A percentile compares a stretch with the other conserved stretches of the same genome.
Evolutionary conservation across 1,139 yeast genomes (phyloP).

Genomic region (Saccharomyces pastorianus): DNA sequence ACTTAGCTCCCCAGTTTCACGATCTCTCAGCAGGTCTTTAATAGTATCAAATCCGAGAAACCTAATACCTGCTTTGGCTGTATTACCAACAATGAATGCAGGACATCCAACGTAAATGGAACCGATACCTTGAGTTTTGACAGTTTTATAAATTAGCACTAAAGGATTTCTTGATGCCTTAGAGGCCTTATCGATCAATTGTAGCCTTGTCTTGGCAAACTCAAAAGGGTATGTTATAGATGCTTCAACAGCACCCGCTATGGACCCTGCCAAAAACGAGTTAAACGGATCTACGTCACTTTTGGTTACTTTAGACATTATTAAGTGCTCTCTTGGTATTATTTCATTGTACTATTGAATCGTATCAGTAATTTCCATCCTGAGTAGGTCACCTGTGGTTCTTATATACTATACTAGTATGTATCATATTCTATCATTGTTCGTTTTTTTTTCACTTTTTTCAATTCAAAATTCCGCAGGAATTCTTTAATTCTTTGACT

Average conservation of each 20-base stretch:
- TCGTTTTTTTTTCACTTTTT: background rate
- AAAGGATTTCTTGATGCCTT: conserved; percentile 75
- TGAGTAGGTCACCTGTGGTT: background rate
- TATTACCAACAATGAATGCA: conserved; percentile 91
- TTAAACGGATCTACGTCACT: conserved; percentile 46
- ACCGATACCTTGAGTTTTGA: conserved; percentile 68
- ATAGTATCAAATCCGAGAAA: conserved; percentile 91
- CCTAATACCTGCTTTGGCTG: conserved; percentile 89
- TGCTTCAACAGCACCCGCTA: conserved; percentile 93
- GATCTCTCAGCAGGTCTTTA: conserved; percentile 67
- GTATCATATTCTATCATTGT: background rate
- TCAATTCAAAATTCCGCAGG: background rate
- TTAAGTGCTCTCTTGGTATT: background rate
- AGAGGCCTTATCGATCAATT: conserved; percentile 64
- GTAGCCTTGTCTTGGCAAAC: conserved; percentile 90
- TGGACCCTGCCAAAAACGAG: conserved; percentile 87
- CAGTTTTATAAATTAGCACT: conserved; percentile 64
- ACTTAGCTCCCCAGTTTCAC: conserved; percentile 68
- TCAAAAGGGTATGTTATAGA: conserved; percentile 90
- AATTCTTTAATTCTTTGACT: background rate
- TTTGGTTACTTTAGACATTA: conserved; percentile 1
- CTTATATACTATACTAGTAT: background rate
- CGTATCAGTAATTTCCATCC: background rate
- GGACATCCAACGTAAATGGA: conserved; percentile 95
- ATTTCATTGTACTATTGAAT: background rate